phyloP scores from a whole-genome alignment of 805 yeast species.

The Teunomyces kruisii region DNA sequence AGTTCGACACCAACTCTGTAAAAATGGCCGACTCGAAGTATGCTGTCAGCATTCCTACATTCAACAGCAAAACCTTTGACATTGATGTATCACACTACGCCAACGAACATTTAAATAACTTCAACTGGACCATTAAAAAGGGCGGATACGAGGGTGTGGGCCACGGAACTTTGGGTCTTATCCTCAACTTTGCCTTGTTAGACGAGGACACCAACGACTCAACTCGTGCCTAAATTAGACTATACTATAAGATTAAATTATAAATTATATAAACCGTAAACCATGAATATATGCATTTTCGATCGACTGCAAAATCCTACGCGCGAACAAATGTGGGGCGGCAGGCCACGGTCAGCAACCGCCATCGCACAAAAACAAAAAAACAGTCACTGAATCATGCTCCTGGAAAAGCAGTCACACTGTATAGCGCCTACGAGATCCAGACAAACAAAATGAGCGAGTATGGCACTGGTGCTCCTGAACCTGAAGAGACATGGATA shows the following conservation, averaged over 20 bases:
- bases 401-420: conserved; percentile 22
- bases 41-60: conserved; percentile 51
- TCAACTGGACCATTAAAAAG: conserved; percentile 46
- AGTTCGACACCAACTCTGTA: conserved; percentile 55
- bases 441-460: conserved; percentile 2
- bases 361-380: conserved; percentile 10
- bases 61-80: conserved; percentile 43
- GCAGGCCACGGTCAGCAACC: neutral
- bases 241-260: neutral
- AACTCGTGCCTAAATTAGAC: neutral
- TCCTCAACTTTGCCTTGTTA: conserved; percentile 36
- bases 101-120: conserved; percentile 43
- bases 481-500: neutral
- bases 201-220: conserved; percentile 24
- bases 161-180: conserved; percentile 32
- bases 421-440: conserved; percentile 3
- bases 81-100: conserved; percentile 43
- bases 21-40: conserved; percentile 51
- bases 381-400: conserved; percentile 16
- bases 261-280: neutral
- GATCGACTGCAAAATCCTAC: neutral
- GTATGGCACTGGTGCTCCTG: conserved; percentile 1
- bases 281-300: neutral
- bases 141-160: conserved; percentile 35
- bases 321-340: neutral